These are phyloP conservation scores for Beta lomatogona DNA, from an alignment of 179 eudicot genomes.

Conservation along the genomic window DNA sequence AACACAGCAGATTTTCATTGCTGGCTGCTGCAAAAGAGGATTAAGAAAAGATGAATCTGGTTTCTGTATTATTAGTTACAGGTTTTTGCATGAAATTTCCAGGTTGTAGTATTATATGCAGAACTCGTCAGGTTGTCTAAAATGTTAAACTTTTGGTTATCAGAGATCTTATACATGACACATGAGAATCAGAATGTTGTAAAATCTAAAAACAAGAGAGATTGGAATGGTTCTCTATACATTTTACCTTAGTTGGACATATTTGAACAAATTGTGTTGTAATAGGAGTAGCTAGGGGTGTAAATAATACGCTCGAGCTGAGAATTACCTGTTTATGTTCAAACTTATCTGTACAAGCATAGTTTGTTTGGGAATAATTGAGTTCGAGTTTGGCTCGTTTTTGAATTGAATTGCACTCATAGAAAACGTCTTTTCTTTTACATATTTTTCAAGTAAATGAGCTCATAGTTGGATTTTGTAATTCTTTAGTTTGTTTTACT, in stretches of 20 bases:
- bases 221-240: neutral
- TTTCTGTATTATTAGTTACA: neutral
- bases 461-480: too few relatives aligned
- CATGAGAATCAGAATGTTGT: too few relatives aligned
- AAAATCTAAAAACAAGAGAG: neutral
- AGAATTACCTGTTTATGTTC: too few relatives aligned
- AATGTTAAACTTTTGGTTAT: conserved; percentile 21
- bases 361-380: too few relatives aligned
- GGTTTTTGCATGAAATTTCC: neutral
- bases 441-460: too few relatives aligned
- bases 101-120: neutral
- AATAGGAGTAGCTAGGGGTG: neutral
- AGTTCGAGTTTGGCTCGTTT: too few relatives aligned
- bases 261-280: neutral
- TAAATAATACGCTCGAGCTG: neutral
- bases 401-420: too few relatives aligned
- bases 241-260: neutral
- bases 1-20: conserved; percentile 41
- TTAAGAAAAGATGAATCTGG: neutral
- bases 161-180: neutral
- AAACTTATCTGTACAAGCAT: too few relatives aligned
- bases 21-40: conserved; percentile 42
- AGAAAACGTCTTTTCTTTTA: too few relatives aligned
- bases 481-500: too few relatives aligned
- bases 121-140: neutral